These are phyloP conservation scores for Colletotrichum sidae DNA, from an alignment of 2,329 filamentous ascomycete species.

Conservation along the genomic window DNA sequence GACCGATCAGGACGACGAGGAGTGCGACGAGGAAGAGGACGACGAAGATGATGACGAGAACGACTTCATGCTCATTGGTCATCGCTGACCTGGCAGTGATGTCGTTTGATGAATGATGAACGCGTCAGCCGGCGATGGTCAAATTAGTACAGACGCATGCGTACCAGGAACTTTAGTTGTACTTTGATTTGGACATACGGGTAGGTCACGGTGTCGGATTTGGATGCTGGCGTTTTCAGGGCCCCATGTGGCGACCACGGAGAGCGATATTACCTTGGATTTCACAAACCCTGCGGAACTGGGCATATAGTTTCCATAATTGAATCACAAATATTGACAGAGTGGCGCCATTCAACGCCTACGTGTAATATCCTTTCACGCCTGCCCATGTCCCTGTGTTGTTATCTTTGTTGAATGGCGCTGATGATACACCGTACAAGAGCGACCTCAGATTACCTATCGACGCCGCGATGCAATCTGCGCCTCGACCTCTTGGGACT, in stretches of 20 bases:
- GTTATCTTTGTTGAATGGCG: conserved; percentile 9
- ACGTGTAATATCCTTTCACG: background rate
- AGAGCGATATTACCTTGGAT: background rate
- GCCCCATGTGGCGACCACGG: background rate
- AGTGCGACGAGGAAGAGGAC: conserved; percentile 56
- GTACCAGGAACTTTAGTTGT: conserved; percentile 15
- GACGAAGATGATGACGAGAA: conserved; percentile 62
- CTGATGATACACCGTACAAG: background rate
- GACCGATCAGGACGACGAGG: conserved; percentile 52
- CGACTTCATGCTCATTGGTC: conserved; percentile 62
- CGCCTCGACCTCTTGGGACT: conserved; percentile 63
- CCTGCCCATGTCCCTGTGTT: conserved; percentile 6
- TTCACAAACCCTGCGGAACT: conserved; percentile 17
- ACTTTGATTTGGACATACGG: conserved; percentile 31
- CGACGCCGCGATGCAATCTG: conserved; percentile 47
- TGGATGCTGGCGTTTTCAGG: conserved; percentile 26
- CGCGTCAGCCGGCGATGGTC: conserved; percentile 1
- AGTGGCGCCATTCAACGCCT: conserved; percentile 27
- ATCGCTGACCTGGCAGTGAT: conserved; percentile 50
- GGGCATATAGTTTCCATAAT: conserved; percentile 32
- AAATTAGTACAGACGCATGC: conserved; percentile 14
- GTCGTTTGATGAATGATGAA: conserved; percentile 15
- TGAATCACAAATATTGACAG: conserved; percentile 11
- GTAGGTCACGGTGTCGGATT: conserved; percentile 15
- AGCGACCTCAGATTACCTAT: conserved; percentile 17